These are phyloP conservation scores for Coniochaeta sp. DNA, from an alignment of 2,329 filamentous ascomycete species.

Conservation along the genomic window DNA sequence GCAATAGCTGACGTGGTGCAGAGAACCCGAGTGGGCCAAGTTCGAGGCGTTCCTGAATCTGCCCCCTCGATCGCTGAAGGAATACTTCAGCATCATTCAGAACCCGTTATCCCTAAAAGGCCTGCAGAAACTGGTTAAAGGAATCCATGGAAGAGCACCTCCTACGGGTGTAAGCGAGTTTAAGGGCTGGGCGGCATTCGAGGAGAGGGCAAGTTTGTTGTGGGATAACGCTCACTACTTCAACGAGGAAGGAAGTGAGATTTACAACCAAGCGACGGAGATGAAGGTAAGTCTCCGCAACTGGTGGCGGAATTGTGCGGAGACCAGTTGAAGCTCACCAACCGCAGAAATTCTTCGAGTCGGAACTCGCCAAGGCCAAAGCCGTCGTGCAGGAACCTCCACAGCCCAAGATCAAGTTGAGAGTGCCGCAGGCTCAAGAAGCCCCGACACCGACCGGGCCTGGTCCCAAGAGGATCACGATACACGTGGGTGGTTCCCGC, in stretches of 20 bases:
- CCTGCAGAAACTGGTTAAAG: constrained; percentile 70
- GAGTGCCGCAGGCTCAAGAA: constrained; percentile 47
- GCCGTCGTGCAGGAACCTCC: constrained; percentile 64
- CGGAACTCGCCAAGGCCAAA: constrained; percentile 65
- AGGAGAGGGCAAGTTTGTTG: constrained; percentile 70
- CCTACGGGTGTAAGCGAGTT: constrained; percentile 60
- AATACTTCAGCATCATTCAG: constrained; percentile 81
- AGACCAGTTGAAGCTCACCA: neutral
- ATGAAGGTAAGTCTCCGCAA: constrained; percentile 55
- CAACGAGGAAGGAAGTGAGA: constrained; percentile 87
- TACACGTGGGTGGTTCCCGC: constrained; percentile 56
- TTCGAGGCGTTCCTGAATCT: constrained; percentile 72
- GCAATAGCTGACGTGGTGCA: constrained; percentile 10
- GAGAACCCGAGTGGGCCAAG: constrained; percentile 22
- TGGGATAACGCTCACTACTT: constrained; percentile 87
- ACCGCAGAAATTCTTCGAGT: constrained; percentile 58
- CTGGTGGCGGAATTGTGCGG: neutral
- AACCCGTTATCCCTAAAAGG: constrained; percentile 73
- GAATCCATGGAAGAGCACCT: constrained; percentile 60
- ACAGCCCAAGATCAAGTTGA: constrained; percentile 75
- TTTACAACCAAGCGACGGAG: constrained; percentile 68
- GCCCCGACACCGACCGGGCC: constrained; percentile 28
- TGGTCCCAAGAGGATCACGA: constrained; percentile 61
- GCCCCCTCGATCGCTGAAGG: constrained; percentile 66
- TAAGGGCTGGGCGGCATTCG: constrained; percentile 76